phyloP scores from a whole-genome alignment of 495 filamentous ascomycete genomes.

The Geoglossum glabrum region DNA sequence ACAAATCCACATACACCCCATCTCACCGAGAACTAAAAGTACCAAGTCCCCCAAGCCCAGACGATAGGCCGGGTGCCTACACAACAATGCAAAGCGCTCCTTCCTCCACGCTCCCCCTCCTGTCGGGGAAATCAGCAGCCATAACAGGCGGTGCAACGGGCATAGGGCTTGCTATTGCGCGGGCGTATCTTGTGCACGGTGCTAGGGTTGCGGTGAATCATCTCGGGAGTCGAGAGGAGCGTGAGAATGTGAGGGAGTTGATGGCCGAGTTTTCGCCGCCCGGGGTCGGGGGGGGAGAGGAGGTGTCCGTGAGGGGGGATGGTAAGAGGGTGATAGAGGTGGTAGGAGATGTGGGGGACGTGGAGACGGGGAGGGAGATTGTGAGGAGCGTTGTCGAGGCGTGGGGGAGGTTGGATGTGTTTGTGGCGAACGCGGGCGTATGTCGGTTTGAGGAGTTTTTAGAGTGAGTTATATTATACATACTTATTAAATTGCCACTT shows the following conservation, averaged over 20 bases:
- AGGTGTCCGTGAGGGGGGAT: background rate
- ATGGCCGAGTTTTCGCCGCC: constrained; percentile 8
- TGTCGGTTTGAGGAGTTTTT: constrained; percentile 73
- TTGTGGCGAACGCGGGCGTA: constrained; percentile 75
- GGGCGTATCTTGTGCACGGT: constrained; percentile 10
- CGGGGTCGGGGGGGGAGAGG: background rate
- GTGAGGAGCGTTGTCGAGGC: constrained; percentile 32
- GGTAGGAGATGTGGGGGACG: too few relatives aligned
- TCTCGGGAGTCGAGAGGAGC: constrained; percentile 27
- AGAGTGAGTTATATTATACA: constrained; percentile 23
- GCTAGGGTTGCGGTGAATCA: constrained; percentile 33
- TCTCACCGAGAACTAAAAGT: background rate
- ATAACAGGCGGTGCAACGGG: constrained; percentile 23
- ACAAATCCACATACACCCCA: background rate
- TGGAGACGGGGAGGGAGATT: constrained; percentile 34
- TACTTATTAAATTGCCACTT: background rate
- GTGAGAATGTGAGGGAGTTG: constrained; percentile 14
- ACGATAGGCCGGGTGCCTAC: too few relatives aligned
- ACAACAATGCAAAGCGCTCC: background rate
- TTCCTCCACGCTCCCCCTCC: background rate
- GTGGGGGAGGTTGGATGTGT: constrained; percentile 52
- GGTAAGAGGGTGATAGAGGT: too few relatives aligned
- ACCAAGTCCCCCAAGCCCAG: too few relatives aligned
- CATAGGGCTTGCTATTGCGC: constrained; percentile 20
- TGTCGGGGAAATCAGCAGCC: constrained; percentile 12